Percentiles rank a stretch among this genome's conserved stretches.
Evolutionary conservation across 352 stramenopile genomes (phyloP).

Genomic region (Peronospora destructor): DNA sequence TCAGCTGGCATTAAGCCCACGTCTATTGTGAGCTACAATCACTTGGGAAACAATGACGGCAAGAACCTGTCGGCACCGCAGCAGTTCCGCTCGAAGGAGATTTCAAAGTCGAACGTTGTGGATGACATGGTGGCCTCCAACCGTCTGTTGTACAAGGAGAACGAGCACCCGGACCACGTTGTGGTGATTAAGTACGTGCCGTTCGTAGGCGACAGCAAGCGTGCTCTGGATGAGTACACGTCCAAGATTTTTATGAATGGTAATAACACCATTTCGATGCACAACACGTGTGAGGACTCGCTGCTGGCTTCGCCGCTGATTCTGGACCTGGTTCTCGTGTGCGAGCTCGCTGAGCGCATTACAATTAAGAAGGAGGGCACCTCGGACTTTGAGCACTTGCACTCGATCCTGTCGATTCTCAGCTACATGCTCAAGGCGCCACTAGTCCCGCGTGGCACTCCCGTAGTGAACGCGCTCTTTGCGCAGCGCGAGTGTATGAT

Average conservation of each 20-base stretch:
- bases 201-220: slow-evolving; percentile 98
- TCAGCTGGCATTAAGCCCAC: slow-evolving; percentile 98
- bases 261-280: slow-evolving; percentile 99
- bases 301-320: slow-evolving; percentile 97
- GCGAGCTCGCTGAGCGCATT: slow-evolving; percentile 96
- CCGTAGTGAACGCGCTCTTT: slow-evolving; percentile 98
- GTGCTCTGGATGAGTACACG: slow-evolving; percentile 99
- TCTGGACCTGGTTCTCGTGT: slow-evolving; percentile 96
- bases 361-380: slow-evolving; percentile 89
- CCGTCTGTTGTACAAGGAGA: slow-evolving; percentile 95
- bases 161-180: slow-evolving; percentile 98
- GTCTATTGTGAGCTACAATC: slow-evolving; percentile 99
- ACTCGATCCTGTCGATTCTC: slow-evolving; percentile 95
- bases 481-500: slow-evolving; percentile 96
- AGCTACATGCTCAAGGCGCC: slow-evolving; percentile 99
- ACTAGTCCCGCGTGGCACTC: slow-evolving; percentile 95
- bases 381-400: slow-evolving; percentile 90
- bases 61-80: slow-evolving; percentile 98
- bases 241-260: slow-evolving; percentile 99
- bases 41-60: slow-evolving; percentile 99
- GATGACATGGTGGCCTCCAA: slow-evolving; percentile 99
- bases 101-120: slow-evolving; percentile 99
- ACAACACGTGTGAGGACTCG: slow-evolving; percentile 99
- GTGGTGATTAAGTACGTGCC: slow-evolving; percentile 99
- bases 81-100: slow-evolving; percentile 99